phyloP scores from a whole-genome alignment of 164 flowering plant species.

The Sedum album region DNA sequence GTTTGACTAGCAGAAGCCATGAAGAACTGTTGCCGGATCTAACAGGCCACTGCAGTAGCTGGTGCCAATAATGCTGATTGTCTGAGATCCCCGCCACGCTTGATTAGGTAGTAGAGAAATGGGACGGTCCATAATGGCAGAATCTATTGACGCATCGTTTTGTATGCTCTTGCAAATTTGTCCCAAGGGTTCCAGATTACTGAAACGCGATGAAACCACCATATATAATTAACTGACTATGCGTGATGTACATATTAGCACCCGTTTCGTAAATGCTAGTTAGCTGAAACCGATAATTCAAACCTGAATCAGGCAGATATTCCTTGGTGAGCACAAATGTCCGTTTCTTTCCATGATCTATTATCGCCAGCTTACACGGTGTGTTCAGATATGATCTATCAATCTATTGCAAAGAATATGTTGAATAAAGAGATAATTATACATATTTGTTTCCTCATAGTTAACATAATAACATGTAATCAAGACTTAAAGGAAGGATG shows the following conservation, averaged over 20 bases:
- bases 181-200: conserved; percentile 93
- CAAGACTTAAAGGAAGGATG: conserved; percentile 4
- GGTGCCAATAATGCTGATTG: conserved; percentile 45
- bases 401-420: conserved; percentile 20
- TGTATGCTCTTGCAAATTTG: conserved; percentile 60
- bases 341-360: conserved; percentile 82
- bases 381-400: conserved; percentile 64
- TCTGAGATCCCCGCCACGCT: conserved; percentile 66
- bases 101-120: conserved; percentile 49
- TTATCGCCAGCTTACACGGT: conserved; percentile 66
- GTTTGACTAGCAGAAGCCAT: neutral
- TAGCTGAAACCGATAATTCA: neutral
- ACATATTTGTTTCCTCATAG: neutral
- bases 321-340: conserved; percentile 60
- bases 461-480: neutral
- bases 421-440: neutral
- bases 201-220: conserved; percentile 19
- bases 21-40: neutral
- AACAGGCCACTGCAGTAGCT: neutral
- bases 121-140: conserved; percentile 49
- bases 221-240: neutral
- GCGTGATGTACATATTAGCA: neutral
- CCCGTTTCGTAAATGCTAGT: neutral
- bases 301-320: conserved; percentile 74
- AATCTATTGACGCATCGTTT: conserved; percentile 50